These are phyloP conservation scores for Gypsophila paniculata DNA, from an alignment of 179 eudicot species.

Conservation along the genomic window DNA sequence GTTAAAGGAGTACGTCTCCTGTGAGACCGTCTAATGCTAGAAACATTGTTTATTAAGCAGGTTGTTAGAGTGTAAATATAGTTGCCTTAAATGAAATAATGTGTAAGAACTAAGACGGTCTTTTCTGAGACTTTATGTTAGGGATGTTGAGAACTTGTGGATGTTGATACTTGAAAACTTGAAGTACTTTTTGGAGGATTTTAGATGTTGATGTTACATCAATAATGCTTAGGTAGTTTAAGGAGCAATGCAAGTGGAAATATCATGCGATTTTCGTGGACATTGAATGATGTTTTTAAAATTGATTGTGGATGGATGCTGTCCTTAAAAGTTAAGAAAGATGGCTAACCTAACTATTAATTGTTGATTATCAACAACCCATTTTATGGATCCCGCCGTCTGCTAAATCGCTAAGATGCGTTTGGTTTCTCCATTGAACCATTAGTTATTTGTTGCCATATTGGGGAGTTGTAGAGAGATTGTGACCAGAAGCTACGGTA, in stretches of 20 bases:
- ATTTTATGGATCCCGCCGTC: background rate
- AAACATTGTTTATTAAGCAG: no score
- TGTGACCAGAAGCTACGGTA: no score
- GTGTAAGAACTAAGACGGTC: no score
- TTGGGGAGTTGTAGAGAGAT: no score
- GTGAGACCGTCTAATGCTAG: no score
- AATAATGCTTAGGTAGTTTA: background rate
- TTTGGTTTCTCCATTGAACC: background rate
- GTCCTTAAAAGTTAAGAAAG: background rate
- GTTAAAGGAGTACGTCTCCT: no score
- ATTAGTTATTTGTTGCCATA: background rate
- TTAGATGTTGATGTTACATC: conserved; percentile 7
- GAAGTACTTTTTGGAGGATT: background rate
- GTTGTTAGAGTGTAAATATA: no score
- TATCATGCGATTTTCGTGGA: background rate
- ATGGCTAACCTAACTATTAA: conserved; percentile 4
- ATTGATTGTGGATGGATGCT: background rate
- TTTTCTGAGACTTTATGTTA: no score
- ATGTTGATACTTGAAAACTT: background rate
- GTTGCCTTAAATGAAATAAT: no score
- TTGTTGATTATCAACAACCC: conserved; percentile 11
- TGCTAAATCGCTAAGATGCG: background rate
- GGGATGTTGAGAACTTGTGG: background rate
- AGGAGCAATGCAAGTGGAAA: background rate
- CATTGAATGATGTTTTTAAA: background rate